Evolutionary conservation across 768 basidiomycete genomes (phyloP), one percentile per base, ranked within the genome.

Genomic region (Hygrophorus russula): DNA sequence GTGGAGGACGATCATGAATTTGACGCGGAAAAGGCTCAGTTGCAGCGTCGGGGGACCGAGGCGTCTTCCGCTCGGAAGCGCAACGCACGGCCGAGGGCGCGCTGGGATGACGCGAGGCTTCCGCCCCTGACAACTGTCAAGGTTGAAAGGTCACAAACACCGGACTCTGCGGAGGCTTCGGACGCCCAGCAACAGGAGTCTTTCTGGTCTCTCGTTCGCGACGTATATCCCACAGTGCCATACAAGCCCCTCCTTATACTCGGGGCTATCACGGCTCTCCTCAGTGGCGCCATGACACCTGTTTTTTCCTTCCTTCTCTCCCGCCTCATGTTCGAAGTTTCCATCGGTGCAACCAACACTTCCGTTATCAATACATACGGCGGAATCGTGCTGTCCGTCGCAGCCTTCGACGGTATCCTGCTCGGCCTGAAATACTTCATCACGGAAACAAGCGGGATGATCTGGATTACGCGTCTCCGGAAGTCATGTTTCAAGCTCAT

Each of bases 231-330:
- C 2, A 76, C 76, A 0, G 64, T 96, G 19, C 91, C 92, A 0
- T 58, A 73, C 56, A 96, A 93, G 54, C 67, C 69, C 3, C 49
- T 87, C 34, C 59, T 96, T 46, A 53, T 78, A 56, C 20, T 86
- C 41, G 92, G 92, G 13, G 66, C 94, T 18, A 2, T 78, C 45
- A 55, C 74, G n/a, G 81, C 82, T 45, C 49, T 90, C 33, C 59
- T 74, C 42, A 83, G 78, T 51, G 94, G 96, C 15, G 73, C 85
- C 2, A 78, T 85, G 68, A 96, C 91, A 0, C 94, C 96, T 2
- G 46, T 97, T 36, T 99, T 97, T 70, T 92, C 94, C 1, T 89
- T 73, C 67, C 73, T 92, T 49, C 79, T 96, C 53, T 86, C 90
- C 7, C 72, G 71, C 6, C 73, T 98, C 11, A 71, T 94, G 44